Evolutionary conservation across 2,329 filamentous ascomycete genomes (phyloP), one percentile per base, ranked within the genome.

Genomic region (Plenodomus lindquistii): DNA sequence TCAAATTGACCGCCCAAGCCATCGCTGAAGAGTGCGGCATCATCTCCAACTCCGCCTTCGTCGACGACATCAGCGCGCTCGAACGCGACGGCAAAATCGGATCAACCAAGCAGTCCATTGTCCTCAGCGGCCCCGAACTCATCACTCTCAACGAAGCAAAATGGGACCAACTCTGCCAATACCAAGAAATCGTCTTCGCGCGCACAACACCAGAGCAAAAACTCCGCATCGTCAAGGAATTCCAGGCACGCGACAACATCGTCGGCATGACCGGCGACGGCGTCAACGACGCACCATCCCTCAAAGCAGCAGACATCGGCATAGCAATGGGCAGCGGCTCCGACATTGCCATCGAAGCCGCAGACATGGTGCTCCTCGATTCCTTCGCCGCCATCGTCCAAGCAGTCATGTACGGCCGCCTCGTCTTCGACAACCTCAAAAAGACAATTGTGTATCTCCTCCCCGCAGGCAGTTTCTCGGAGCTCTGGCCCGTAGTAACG

Each of bases 401-500:
- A 62, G 88, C 88, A 1, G 83, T 91, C 2, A 78, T 84, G 54
- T 89, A 87, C 50, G 88, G 88, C 0, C 81, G 88, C 13, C 82
- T 89, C 5, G 86, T 91, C n/a, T 91, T 88, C 70, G 86, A 91
- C 68, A 91, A 91, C 60, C 73, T 91, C 42, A 88, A 89, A 68
- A 91, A 92, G 77, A 86, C 83, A 0, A 83, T 89, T 52, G 82
- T 84, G n/a, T 91, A 91, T 62, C 76, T 91, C 2, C 77, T 91
- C 0, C 87, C 87, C 0, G 88, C 88, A 0, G 87, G 88, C 2
- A 83, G 78, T n/a, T 91, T 89, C 67, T 83, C 82, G 43, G 88
- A 91, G 66, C 87, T 91, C 70, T 82, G 69, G 87, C 87, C 88
- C 0, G 84, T 91, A 37, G 81, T 91, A 70, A 87, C 85, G 1